A percentile compares a stretch with the other conserved stretches of the same genome.
These are phyloP conservation scores for Dictyostelium citrinum DNA, from an alignment of 78 protist species.

Conservation along the genomic window DNA sequence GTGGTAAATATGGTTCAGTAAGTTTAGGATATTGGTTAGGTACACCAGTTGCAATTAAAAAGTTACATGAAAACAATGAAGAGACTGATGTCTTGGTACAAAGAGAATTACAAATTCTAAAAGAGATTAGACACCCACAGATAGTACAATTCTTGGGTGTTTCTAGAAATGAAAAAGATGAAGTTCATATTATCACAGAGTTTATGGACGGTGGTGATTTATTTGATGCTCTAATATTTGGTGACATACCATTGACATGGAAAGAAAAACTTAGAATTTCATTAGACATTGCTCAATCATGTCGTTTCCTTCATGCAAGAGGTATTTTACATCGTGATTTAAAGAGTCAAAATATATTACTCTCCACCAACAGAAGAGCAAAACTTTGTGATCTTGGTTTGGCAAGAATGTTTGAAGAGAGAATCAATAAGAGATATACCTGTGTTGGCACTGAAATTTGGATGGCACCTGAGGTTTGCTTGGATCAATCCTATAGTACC, in stretches of 20 bases:
- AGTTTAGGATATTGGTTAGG: conserved; percentile 63
- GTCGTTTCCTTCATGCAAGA: conserved; percentile 62
- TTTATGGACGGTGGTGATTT: conserved; percentile 79
- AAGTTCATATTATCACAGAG: conserved; percentile 74
- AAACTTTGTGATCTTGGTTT: conserved; percentile 80
- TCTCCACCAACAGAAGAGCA: conserved; percentile 77
- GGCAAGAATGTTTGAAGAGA: conserved; percentile 67
- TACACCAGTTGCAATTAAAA: conserved; percentile 74
- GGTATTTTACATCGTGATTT: conserved; percentile 79
- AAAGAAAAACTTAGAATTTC: conserved; percentile 57
- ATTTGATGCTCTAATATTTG: conserved; percentile 74
- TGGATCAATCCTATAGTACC: conserved; percentile 48
- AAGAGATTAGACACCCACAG: conserved; percentile 54
- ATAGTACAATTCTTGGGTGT: conserved; percentile 64
- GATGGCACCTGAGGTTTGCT: conserved; percentile 79
- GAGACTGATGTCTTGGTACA: conserved; percentile 19
- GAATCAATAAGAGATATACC: conserved; percentile 60
- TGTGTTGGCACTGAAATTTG: conserved; percentile 66
- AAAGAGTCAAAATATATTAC: conserved; percentile 91
- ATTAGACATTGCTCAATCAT: conserved; percentile 73
- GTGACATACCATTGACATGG: conserved; percentile 53
- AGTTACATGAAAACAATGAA: conserved; percentile 26
- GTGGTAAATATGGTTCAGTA: conserved; percentile 68
- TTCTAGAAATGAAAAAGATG: conserved; percentile 9
- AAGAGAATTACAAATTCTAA: conserved; percentile 61